Evolutionary conservation across 1,284 basidiomycete species (phyloP).

Genomic region (Trametes polyzona): DNA sequence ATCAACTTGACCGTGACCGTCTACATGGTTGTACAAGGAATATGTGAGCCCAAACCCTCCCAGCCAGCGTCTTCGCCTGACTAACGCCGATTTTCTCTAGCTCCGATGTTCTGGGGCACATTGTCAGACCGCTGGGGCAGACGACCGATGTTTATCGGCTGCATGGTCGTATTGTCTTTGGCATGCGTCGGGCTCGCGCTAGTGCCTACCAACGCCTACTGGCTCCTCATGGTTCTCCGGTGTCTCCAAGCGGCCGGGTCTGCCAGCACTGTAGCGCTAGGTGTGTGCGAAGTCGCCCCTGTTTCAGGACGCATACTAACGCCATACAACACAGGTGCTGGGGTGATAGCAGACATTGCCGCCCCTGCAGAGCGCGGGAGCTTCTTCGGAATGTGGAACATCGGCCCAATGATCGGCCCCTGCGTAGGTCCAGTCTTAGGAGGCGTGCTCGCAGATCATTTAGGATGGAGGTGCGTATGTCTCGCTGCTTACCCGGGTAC

Average conservation of each 20-base stretch:
- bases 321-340: conserved; percentile 34
- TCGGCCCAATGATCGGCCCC: conserved; percentile 47
- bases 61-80: not conserved
- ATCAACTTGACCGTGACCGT: conserved; percentile 81
- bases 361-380: conserved; percentile 43
- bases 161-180: conserved; percentile 43
- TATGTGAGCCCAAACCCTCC: conserved; percentile 45
- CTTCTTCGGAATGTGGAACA: conserved; percentile 42
- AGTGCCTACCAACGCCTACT: conserved; percentile 48
- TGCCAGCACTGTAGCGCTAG: conserved; percentile 48
- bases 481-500: not conserved
- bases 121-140: conserved; percentile 51
- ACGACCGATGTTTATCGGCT: conserved; percentile 48
- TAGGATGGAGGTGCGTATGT: conserved; percentile 66
- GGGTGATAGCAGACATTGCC: conserved; percentile 46
- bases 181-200: conserved; percentile 53
- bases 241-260: conserved; percentile 51
- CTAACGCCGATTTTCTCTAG: conserved; percentile 22
- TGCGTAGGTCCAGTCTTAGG: conserved; percentile 54
- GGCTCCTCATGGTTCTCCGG: conserved; percentile 51
- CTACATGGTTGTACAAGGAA: conserved; percentile 79
- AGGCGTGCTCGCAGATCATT: conserved; percentile 55
- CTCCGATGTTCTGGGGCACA: conserved; percentile 50
- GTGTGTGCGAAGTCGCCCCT: conserved; percentile 26
- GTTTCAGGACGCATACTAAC: not conserved